A percentile compares a stretch with the other conserved stretches of the same genome.
These are phyloP conservation scores for Aspergillus ibericus DNA, from an alignment of 2,329 filamentous ascomycete species.

Conservation along the genomic window DNA sequence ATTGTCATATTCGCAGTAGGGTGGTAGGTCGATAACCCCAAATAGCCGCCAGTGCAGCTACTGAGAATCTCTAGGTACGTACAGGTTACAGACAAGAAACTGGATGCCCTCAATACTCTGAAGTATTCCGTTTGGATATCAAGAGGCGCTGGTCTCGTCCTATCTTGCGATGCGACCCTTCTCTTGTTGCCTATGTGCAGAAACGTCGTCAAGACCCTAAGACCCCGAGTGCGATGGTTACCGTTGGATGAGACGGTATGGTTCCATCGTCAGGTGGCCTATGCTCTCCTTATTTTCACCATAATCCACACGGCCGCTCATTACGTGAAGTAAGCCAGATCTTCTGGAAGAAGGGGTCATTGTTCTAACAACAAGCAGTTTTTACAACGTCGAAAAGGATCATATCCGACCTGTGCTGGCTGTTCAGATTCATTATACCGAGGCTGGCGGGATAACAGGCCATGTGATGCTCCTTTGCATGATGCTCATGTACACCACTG, in stretches of 20 bases:
- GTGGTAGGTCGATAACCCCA: slow-evolving; percentile 63
- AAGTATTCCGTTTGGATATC: slow-evolving; percentile 94
- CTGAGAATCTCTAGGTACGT: slow-evolving; percentile 64
- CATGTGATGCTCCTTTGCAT: slow-evolving; percentile 99
- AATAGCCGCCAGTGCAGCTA: not conserved
- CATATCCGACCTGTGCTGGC: slow-evolving; percentile 80
- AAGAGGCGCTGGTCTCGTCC: slow-evolving; percentile 82
- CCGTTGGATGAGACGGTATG: slow-evolving; percentile 96
- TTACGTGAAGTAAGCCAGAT: slow-evolving; percentile 78
- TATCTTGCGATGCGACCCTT: slow-evolving; percentile 80
- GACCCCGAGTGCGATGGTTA: slow-evolving; percentile 83
- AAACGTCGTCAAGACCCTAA: slow-evolving; percentile 78
- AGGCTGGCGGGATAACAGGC: slow-evolving; percentile 88
- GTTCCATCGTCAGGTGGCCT: slow-evolving; percentile 95
- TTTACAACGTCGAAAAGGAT: slow-evolving; percentile 87
- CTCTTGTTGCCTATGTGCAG: slow-evolving; percentile 94
- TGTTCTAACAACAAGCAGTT: slow-evolving; percentile 55
- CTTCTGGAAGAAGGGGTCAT: no score
- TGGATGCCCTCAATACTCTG: slow-evolving; percentile 78
- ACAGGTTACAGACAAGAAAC: slow-evolving; percentile 65
- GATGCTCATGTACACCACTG: slow-evolving; percentile 96
- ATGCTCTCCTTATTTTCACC: slow-evolving; percentile 80
- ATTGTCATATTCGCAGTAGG: slow-evolving; percentile 77
- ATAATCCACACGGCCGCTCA: slow-evolving; percentile 74
- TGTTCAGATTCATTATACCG: slow-evolving; percentile 85